A percentile compares a stretch with the other conserved stretches of the same genome.
These are phyloP conservation scores for Entamoeba dispar DNA, from an alignment of 208 protist genomes.

Conservation along the genomic window DNA sequence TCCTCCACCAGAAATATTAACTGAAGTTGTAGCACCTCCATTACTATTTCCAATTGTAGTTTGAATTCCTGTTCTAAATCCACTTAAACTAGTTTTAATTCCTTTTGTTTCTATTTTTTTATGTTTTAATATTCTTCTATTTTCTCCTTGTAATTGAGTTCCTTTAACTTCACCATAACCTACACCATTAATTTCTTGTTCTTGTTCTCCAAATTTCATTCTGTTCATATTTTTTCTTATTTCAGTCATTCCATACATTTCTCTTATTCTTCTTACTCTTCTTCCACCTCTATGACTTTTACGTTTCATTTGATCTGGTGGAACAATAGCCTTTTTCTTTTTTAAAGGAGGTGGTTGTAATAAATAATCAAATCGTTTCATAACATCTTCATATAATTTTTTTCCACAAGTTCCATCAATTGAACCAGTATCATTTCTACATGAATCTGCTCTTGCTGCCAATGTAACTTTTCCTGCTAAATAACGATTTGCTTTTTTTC, in stretches of 20 bases:
- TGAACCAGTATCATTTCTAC: neutral
- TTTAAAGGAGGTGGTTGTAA: neutral
- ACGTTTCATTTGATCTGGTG: neutral
- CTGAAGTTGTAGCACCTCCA: neutral
- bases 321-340: neutral
- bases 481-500: neutral
- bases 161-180: neutral
- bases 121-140: neutral
- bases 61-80: neutral
- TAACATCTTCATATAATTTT: neutral
- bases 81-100: neutral
- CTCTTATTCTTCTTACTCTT: neutral
- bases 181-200: neutral
- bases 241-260: neutral
- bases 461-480: neutral
- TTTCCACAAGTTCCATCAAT: neutral
- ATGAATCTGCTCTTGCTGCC: neutral
- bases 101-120: neutral
- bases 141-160: neutral
- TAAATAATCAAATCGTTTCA: neutral
- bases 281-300: neutral
- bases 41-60: neutral
- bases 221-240: neutral
- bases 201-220: neutral
- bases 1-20: neutral